Percentiles rank a stretch among this genome's conserved stretches.
These are phyloP conservation scores for Arctostaphylos glauca DNA, from an alignment of 148 eudicot genomes.

Conservation along the genomic window DNA sequence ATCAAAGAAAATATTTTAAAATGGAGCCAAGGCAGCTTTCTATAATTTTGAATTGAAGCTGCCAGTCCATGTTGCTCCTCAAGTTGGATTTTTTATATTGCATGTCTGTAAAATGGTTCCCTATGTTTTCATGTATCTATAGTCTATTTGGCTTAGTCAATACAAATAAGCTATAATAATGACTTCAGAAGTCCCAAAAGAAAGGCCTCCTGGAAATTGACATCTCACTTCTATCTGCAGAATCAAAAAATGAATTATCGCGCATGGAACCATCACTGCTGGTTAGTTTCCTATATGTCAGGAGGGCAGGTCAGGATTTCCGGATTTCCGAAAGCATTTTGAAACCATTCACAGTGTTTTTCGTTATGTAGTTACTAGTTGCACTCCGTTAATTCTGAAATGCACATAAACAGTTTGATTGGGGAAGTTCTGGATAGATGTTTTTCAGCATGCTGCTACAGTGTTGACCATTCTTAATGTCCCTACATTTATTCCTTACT, in stretches of 20 bases:
- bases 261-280: conserved; percentile 86
- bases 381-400: neutral
- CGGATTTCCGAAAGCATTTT: neutral
- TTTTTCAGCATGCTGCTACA: neutral
- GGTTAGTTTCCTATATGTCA: conserved; percentile 76
- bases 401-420: neutral
- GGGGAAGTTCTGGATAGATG: neutral
- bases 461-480: neutral
- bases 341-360: neutral
- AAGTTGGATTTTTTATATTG: neutral
- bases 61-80: neutral
- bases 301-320: conserved; percentile 47
- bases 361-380: neutral
- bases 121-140: neutral
- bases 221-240: conserved; percentile 37
- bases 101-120: neutral
- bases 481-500: neutral
- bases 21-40: neutral
- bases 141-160: neutral
- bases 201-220: neutral
- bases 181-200: conserved; percentile 8
- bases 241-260: conserved; percentile 92
- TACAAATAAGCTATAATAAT: neutral
- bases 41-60: neutral
- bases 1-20: neutral